Percentiles rank a stretch among this genome's conserved stretches.
Conservation (phyloP, 345 rosid genomes). For the Brassica napus region Da-Ae NC_063444.1:49900001-49900500, state of each 20-base stretch:
- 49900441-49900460: slow-evolving; percentile 94
- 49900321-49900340: slow-evolving; percentile 27
- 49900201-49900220: slow-evolving; percentile 3
- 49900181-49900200: neutral
- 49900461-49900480: slow-evolving; percentile 81
- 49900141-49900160: slow-evolving; percentile 5
- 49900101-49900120: slow-evolving; percentile 75
- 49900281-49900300: slow-evolving; percentile 95
- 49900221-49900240: slow-evolving; percentile 77
- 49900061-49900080: slow-evolving; percentile 55
- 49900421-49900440: slow-evolving; percentile 86
- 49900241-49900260: slow-evolving; percentile 93
- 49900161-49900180: neutral
- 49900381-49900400: slow-evolving; percentile 99
- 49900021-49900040: slow-evolving; percentile 5
- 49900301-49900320: slow-evolving; percentile 82
- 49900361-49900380: slow-evolving; percentile 9
- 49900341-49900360: neutral
- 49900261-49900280: slow-evolving; percentile 92
- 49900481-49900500: slow-evolving; percentile 77
- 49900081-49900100: slow-evolving; percentile 76
- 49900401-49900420: slow-evolving; percentile 81
- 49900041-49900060: neutral
- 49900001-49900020: slow-evolving; percentile 10
- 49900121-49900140: slow-evolving; percentile 62